Evolutionary conservation across 768 basidiomycete species (phyloP).

Genomic region (Sistotremastrum niveocremeum): DNA sequence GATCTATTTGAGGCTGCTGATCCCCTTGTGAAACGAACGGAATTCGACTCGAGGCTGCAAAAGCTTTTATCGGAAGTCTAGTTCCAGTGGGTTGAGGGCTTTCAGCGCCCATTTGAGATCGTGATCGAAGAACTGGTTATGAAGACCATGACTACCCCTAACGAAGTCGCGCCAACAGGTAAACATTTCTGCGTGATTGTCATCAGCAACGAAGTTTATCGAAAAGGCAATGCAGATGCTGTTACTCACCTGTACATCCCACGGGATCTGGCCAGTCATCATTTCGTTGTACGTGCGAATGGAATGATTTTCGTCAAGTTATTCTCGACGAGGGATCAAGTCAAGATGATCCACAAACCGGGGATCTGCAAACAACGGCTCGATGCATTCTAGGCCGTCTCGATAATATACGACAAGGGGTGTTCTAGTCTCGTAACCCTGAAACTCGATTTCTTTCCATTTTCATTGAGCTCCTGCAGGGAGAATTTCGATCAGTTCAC

Average conservation of each 20-base stretch:
- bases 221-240: no score
- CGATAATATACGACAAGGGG: conserved; percentile 17
- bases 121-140: conserved; percentile 26
- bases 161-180: no score
- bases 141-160: background rate
- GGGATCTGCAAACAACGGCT: conserved; percentile 15
- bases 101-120: conserved; percentile 25
- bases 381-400: conserved; percentile 15
- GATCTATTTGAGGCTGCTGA: conserved; percentile 27
- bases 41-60: conserved; percentile 23
- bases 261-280: conserved; percentile 13
- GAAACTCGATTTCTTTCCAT: conserved; percentile 2
- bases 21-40: conserved; percentile 25
- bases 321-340: conserved; percentile 10
- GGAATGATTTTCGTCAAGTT: conserved; percentile 2
- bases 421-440: conserved; percentile 6
- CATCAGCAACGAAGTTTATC: no score
- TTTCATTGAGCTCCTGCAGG: conserved; percentile 13
- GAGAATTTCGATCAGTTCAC: conserved; percentile 7
- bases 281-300: conserved; percentile 12
- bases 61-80: conserved; percentile 24
- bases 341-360: conserved; percentile 10
- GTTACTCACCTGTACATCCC: conserved; percentile 15
- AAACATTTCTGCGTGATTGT: no score
- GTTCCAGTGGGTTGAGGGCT: conserved; percentile 17